Conservation (phyloP, 1,284 basidiomycete species). For the Sporisorium graminicola region DNA sequence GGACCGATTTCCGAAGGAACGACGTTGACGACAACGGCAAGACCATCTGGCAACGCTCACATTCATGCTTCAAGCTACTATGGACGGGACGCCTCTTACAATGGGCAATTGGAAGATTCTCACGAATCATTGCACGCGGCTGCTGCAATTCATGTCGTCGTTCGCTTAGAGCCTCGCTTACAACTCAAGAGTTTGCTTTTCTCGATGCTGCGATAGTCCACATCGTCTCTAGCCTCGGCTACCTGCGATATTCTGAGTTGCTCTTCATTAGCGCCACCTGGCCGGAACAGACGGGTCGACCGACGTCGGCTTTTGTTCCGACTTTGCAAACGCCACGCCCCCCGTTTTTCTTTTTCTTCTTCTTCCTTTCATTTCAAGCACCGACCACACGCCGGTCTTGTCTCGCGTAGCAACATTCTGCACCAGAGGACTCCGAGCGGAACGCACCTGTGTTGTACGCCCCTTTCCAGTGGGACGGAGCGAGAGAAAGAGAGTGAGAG, state of each 20-base stretch:
- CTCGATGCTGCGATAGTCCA: background rate
- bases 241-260: background rate
- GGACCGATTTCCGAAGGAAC: background rate
- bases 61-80: no score
- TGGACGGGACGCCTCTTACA: no score
- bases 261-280: background rate
- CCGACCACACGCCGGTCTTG: background rate
- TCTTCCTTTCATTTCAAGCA: slow-evolving; percentile 5
- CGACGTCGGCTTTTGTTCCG: no score
- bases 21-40: background rate
- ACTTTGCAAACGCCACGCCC: background rate
- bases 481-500: no score
- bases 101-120: no score
- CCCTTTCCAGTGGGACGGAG: no score
- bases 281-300: background rate
- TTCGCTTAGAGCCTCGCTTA: no score
- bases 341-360: background rate
- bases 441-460: no score
- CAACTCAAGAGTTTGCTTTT: background rate
- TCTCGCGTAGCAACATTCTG: slow-evolving; percentile 7
- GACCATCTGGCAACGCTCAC: no score
- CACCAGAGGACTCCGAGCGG: no score
- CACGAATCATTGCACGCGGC: background rate
- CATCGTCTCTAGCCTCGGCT: background rate
- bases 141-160: no score